Evolutionary conservation across 2,329 filamentous ascomycete genomes (phyloP), one percentile per base, ranked within the genome.

Genomic region (Fusarium fracticaudum): DNA sequence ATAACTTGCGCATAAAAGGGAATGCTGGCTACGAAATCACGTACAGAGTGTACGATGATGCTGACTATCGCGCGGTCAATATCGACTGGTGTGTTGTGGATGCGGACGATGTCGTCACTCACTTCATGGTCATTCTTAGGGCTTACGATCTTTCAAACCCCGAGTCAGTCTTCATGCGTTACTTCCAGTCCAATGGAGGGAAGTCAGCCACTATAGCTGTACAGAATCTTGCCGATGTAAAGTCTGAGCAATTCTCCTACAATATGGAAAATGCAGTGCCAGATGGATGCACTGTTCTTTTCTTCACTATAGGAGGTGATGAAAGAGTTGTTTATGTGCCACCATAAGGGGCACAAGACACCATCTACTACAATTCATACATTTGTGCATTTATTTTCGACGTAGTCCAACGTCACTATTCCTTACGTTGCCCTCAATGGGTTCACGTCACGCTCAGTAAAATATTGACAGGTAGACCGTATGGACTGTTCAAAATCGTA

Each of bases 221-320:
- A 4, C 61, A 64, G 18, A 33, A 48, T 47, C 22, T 35, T n/a
- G 38, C 1, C 8, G 33, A 15, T 17, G 26, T 3, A 1, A 59
- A 60, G 11, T 60, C 26, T 15, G 8, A 40, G 17, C 33, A 47
- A 15, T 44, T 47, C 26, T 59, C 60, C 10, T 40, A 24, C 26
- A 15, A 63, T 10, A 22, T 58, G 20, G 31, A 24, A n/a, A 26
- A 24, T 22, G 24, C 24, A 26, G 24, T 58, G 9, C 48, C 38
- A 1, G 31, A 62, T 44, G 38, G 60, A 8, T 41, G 29, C 13
- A 43, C 37, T 6, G 37, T 44, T 22, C 38, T 61, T 3, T 61
- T 61, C 29, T 57, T 61, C 24, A 57, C 59, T 18, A 37, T 60
- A 31, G 45, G 35, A 6, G 58, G 58, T 3, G 45, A 54, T 53